Evolutionary conservation across 108 stramenopile species (phyloP), one percentile per base, ranked within the genome.

Genomic region (Skeletonema marinoi): DNA sequence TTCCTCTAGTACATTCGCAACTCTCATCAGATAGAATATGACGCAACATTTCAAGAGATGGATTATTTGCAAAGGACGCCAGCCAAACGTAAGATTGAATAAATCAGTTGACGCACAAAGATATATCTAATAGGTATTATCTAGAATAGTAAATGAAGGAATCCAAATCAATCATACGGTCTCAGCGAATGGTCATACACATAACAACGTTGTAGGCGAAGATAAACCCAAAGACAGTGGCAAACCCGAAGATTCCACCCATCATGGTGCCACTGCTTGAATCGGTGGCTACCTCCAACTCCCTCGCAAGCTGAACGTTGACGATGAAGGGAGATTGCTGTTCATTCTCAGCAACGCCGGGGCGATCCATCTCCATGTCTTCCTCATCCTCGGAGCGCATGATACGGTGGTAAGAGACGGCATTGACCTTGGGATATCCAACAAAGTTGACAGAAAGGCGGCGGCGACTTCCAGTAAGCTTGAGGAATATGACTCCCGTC

Each of bases 331-430:
- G 54, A 29, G 54, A 29, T 56, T 29, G 5, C 54, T 56, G 19
- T 29, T 56, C 54, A 56, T 10, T 2, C 3, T 10, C 21, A 8
- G 25, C 6, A 0, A 8, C 21, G 3, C 21, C 25, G 54, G 54
- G 25, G 54, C 7, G 25, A 25, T n/a, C 21, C 25, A 6, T 25
- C 25, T 56, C 21, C 25, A 25, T 25, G 25, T 25, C 54, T n/a
- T 56, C 17, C 54, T 56, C 54, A 9, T 8, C 32, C 32, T 64
- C 33, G 12, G 63, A 38, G 63, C 63, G 63, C 63, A 64, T 39
- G 11, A 17, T 38, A 39, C 63, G 63, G 11, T 7, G 29, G 63
- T 63, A n/a, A 21, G 63, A 35, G 63, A 39, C 25, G 10, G 33
- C 63, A 17, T 38, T 14, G 63, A n/a, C 63, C 25, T 64, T 39